A percentile compares a stretch with the other conserved stretches of the same genome.
phyloP scores from a whole-genome alignment of 2,329 filamentous ascomycete genomes.

The Tolypocladium guangdongense region DNA sequence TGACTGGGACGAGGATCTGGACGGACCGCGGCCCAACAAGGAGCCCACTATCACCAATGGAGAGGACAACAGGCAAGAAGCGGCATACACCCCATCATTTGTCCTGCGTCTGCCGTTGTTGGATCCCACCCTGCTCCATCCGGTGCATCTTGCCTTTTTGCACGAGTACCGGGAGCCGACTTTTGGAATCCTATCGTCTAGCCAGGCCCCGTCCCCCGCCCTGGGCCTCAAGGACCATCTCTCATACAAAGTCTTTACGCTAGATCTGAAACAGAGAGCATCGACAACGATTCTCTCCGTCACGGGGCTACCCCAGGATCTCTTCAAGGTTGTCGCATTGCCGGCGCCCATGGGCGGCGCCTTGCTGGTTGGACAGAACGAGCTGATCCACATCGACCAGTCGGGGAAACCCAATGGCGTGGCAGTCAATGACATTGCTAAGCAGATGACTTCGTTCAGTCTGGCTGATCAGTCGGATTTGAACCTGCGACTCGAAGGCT shows the following conservation, averaged over 20 bases:
- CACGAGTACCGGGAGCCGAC: conserved; percentile 97
- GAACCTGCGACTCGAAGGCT: conserved; percentile 69
- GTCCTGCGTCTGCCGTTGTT: conserved; percentile 82
- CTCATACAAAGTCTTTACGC: conserved; percentile 86
- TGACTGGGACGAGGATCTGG: conserved; percentile 76
- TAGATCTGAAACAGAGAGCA: conserved; percentile 86
- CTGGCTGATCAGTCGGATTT: conserved; percentile 80
- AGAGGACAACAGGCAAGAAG: conserved; percentile 31
- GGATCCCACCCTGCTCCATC: conserved; percentile 77
- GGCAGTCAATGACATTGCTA: conserved; percentile 84
- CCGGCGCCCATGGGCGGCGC: conserved; percentile 82
- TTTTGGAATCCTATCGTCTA: conserved; percentile 84
- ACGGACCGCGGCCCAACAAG: conserved; percentile 52
- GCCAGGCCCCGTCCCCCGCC: conserved; percentile 59
- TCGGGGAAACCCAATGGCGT: conserved; percentile 88
- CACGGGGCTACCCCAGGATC: conserved; percentile 72
- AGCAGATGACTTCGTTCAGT: conserved; percentile 69
- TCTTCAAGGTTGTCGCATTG: conserved; percentile 72
- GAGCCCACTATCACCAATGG: conserved; percentile 24
- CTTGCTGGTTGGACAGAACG: conserved; percentile 76
- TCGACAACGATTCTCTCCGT: conserved; percentile 90
- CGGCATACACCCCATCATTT: conserved; percentile 83
- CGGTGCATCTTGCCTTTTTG: conserved; percentile 84
- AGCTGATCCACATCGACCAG: conserved; percentile 91
- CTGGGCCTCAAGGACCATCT: conserved; percentile 78